phyloP scores from a whole-genome alignment of 2,329 filamentous ascomycete genomes.

The Penicillium sp. region DNA sequence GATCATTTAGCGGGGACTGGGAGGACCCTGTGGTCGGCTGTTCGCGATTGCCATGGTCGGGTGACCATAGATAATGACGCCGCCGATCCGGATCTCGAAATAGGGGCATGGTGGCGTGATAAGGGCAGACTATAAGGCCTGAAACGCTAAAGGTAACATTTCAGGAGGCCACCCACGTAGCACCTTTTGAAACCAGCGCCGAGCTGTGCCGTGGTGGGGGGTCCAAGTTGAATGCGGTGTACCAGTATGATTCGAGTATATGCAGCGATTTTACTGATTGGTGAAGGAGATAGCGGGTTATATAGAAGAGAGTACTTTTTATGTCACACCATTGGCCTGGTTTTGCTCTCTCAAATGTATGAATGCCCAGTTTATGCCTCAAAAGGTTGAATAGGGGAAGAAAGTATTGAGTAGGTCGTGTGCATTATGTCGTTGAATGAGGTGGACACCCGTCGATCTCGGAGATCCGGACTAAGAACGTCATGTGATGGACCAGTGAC shows the following conservation, averaged over 20 bases:
- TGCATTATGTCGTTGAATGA: slow-evolving; percentile 1
- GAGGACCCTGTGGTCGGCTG: slow-evolving; percentile 16
- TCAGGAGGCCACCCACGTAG: slow-evolving; percentile 22
- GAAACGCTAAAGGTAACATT: slow-evolving; percentile 25
- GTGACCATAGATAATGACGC: slow-evolving; percentile 29
- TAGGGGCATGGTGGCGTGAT: slow-evolving; percentile 35
- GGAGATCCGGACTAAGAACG: slow-evolving; percentile 12
- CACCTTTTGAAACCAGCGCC: slow-evolving; percentile 11
- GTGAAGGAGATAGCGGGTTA: slow-evolving; percentile 10
- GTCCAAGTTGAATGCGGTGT: slow-evolving; percentile 24
- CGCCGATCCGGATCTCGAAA: slow-evolving; percentile 38
- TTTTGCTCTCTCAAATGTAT: neutral
- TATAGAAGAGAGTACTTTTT: neutral
- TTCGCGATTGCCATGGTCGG: slow-evolving; percentile 19
- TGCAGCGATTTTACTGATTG: slow-evolving; percentile 18
- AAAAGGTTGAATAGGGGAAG: neutral
- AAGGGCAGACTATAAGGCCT: slow-evolving; percentile 16
- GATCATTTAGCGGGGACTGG: slow-evolving; percentile 16
- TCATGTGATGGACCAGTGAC: slow-evolving; percentile 15
- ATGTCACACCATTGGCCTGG: neutral
- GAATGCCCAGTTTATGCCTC: neutral
- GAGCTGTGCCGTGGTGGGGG: slow-evolving; percentile 20
- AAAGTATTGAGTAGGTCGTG: neutral
- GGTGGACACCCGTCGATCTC: slow-evolving; percentile 9
- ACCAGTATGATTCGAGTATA: slow-evolving; percentile 15